Evolutionary conservation across 306 rosid genomes (phyloP).

Genomic region (Notholithocarpus densiflorus): DNA sequence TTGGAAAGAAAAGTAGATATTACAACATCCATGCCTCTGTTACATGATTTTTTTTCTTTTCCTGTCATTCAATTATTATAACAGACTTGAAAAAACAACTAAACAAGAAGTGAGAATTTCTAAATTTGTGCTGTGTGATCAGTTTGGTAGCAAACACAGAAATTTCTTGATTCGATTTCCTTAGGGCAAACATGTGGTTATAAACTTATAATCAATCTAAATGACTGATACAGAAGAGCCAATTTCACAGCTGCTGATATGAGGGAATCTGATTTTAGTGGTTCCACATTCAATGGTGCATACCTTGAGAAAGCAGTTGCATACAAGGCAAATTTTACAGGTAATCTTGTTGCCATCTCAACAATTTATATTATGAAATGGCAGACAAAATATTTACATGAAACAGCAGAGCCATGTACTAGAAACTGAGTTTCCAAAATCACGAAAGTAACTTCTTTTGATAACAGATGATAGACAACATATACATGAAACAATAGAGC

Average conservation of each 20-base stretch:
- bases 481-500: no score
- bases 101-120: background rate
- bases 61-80: no score
- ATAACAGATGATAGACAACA: no score
- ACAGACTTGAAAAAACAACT: background rate
- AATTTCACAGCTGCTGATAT: constrained; percentile 98
- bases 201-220: constrained; percentile 31
- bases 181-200: constrained; percentile 20
- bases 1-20: no score
- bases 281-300: constrained; percentile 94
- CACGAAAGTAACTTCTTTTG: background rate
- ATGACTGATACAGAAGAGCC: constrained; percentile 78
- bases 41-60: no score
- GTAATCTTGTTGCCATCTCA: constrained; percentile 31
- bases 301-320: constrained; percentile 97
- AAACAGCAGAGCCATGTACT: no score
- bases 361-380: background rate
- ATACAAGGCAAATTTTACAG: constrained; percentile 84
- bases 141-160: background rate
- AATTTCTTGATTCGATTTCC: background rate
- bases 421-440: no score
- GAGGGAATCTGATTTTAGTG: constrained; percentile 96
- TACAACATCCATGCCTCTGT: no score
- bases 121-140: background rate
- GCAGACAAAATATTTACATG: no score